Percentiles rank a stretch among this genome's conserved stretches.
These are phyloP conservation scores for Lentinula raphanica DNA, from an alignment of 768 basidiomycete species.

Conservation along the genomic window DNA sequence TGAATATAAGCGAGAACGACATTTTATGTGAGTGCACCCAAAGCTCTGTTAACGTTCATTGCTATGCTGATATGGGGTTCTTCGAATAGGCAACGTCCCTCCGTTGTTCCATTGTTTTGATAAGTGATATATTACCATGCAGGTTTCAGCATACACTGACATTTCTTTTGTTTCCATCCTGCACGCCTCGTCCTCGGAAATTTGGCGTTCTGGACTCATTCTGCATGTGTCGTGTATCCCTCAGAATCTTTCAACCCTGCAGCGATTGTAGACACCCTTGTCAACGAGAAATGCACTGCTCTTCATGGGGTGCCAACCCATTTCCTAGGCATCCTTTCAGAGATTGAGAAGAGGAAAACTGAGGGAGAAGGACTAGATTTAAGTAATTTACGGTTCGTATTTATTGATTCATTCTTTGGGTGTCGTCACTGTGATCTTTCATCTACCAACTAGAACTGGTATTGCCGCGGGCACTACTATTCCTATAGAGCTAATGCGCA, in stretches of 20 bases:
- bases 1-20: slow-evolving; percentile 63
- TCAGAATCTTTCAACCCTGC: slow-evolving; percentile 58
- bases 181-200: slow-evolving; percentile 79
- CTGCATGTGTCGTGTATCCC: slow-evolving; percentile 70
- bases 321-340: slow-evolving; percentile 68
- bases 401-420: not conserved
- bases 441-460: slow-evolving; percentile 50
- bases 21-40: slow-evolving; percentile 50
- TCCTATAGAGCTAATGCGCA: slow-evolving; percentile 76
- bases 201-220: slow-evolving; percentile 71
- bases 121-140: slow-evolving; percentile 40
- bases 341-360: slow-evolving; percentile 51
- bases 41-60: too few relatives aligned
- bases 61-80: slow-evolving; percentile 6
- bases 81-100: slow-evolving; percentile 64
- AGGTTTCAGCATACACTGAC: slow-evolving; percentile 4
- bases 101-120: slow-evolving; percentile 89
- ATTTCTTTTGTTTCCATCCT: slow-evolving; percentile 13
- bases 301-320: slow-evolving; percentile 86
- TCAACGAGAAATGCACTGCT: slow-evolving; percentile 66
- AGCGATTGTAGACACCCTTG: slow-evolving; percentile 66
- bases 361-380: slow-evolving; percentile 44
- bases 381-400: slow-evolving; percentile 46
- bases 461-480: slow-evolving; percentile 78
- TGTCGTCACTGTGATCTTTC: not conserved